These are phyloP conservation scores for Calonectria multiphialidica DNA, from an alignment of 2,329 filamentous ascomycete species.

Conservation along the genomic window DNA sequence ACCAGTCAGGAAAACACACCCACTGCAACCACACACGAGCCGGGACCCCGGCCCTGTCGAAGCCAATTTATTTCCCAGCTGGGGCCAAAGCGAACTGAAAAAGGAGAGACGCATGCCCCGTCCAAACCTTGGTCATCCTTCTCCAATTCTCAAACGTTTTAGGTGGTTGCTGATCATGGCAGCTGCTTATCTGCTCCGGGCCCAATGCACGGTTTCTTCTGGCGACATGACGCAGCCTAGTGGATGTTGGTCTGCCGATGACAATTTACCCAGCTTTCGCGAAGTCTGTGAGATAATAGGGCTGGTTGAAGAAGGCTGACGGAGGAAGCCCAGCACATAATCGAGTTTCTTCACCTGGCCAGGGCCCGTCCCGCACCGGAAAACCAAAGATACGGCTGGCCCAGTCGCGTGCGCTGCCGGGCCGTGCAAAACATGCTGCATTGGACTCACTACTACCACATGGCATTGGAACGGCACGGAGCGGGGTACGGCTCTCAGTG, in stretches of 20 bases:
- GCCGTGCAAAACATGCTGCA: slow-evolving; percentile 4
- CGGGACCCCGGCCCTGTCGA: slow-evolving; percentile 17
- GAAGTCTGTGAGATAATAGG: background rate
- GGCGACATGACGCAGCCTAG: background rate
- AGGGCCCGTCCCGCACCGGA: background rate
- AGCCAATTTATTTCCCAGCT: slow-evolving; percentile 15
- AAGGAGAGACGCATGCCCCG: background rate
- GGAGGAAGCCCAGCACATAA: background rate
- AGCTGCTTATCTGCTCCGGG: background rate
- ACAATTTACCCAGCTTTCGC: slow-evolving; percentile 3
- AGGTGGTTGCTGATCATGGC: background rate
- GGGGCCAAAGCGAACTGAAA: background rate
- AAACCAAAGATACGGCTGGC: background rate
- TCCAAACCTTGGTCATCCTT: slow-evolving; percentile 1
- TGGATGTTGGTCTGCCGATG: slow-evolving; percentile 18
- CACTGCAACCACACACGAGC: background rate
- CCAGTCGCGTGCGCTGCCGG: slow-evolving; percentile 5
- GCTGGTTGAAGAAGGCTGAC: background rate
- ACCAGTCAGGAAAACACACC: background rate
- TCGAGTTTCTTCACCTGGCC: background rate
- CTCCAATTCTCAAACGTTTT: background rate
- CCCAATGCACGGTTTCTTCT: background rate
- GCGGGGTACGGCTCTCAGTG: background rate
- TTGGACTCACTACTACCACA: background rate
- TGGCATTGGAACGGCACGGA: slow-evolving; percentile 1